A percentile compares a stretch with the other conserved stretches of the same genome.
These are phyloP conservation scores for Aspergillus sp. DNA, from an alignment of 2,329 filamentous ascomycete species.

Conservation along the genomic window DNA sequence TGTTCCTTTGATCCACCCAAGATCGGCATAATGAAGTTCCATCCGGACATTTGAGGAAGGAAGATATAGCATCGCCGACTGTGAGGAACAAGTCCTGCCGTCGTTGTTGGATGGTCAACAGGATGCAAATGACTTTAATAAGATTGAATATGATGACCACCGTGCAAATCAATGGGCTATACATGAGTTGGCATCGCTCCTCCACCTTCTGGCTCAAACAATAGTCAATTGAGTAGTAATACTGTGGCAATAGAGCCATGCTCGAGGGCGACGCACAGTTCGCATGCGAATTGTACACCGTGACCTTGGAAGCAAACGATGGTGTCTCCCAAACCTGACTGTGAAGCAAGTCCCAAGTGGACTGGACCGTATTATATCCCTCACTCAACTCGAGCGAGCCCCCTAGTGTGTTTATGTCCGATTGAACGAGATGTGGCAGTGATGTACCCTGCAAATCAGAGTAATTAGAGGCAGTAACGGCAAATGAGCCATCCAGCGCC, in stretches of 20 bases:
- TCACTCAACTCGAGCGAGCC: no score
- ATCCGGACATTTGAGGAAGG: constrained; percentile 15
- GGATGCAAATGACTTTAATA: constrained; percentile 11
- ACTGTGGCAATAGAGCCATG: no score
- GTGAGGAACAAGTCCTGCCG: constrained; percentile 10
- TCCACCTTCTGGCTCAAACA: constrained; percentile 1
- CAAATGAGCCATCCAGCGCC: no score
- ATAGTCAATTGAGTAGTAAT: neutral
- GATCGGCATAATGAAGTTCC: neutral
- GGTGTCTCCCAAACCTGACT: no score
- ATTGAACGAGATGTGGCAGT: no score
- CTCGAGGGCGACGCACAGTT: no score
- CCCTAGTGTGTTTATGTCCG: no score
- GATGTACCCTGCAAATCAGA: no score
- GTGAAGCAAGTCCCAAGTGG: no score
- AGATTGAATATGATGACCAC: constrained; percentile 4
- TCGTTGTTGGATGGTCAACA: constrained; percentile 2
- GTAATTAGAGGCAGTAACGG: no score
- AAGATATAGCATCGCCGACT: constrained; percentile 20
- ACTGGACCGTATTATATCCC: no score
- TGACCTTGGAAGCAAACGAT: neutral
- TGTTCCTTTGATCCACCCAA: constrained; percentile 1
- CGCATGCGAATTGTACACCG: no score
- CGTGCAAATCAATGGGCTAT: constrained; percentile 6
- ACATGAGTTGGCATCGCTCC: constrained; percentile 8